Base-by-base conservation (phyloP, 2,329 filamentous ascomycete species). In the Cytospora schulzeri region DNA sequence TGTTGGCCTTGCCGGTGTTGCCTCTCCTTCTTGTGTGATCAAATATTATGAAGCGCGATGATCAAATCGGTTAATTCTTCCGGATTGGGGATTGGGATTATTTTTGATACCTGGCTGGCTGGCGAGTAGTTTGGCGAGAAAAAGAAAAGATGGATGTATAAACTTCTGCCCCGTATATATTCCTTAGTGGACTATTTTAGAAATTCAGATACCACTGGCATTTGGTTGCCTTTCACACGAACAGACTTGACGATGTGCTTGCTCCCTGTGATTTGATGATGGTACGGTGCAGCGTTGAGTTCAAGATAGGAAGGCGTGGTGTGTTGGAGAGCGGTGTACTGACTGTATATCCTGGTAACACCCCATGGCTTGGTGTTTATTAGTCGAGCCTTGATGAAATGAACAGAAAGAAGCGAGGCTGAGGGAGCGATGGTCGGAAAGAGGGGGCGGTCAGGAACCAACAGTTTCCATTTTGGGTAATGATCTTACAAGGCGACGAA, bases 41-140 rank as follows among this genome's bases (percentile, higher is more conserved):
- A 57, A 53, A 38, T 67, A 15, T 60, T 65, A 60, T 67, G 62
- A 67, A n/a, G n/a, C n/a, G 58, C 59, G 59, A 59, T 51, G 62
- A 65, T 29, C 29, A 59, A 45, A 48, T 9, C 19, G 19, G 5
- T 35, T 45, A 31, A 19, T 59, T 62, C 51, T n/a, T n/a, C 29
- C 29, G 48, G 28, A 33, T 62, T 54, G 56, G n/a, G n/a, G 52
- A 41, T 45, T 41, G 33, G 35, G n/a, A 55, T 57, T 54, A 38
- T 9, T 35, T 14, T 35, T 48, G 62, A 24, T 50, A 57, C 52
- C 38, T 12, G 41, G 22, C 45, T 57, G 57, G 57, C 45, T 57
- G 54, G 57, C 55, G 48, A 9, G 29, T 9, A 31, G 29, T 31
- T n/a, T n/a, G n/a, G n/a, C n/a, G 61, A 4, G 22, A 45, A 7